Evolutionary conservation across 2,329 filamentous ascomycete genomes (phyloP).

Genomic region (Colletotrichum sp.): DNA sequence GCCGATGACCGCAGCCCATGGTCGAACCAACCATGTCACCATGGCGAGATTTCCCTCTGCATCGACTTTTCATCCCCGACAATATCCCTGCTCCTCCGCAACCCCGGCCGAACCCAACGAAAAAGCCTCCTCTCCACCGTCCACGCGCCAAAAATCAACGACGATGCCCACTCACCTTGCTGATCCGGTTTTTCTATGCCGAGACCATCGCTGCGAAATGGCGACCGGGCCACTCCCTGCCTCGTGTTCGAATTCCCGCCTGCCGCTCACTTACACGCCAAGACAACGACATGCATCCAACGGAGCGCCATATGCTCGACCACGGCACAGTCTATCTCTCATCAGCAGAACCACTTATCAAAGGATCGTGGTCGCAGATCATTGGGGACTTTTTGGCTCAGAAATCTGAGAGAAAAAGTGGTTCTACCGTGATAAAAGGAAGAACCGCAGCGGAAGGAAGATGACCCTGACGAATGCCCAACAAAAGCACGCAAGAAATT

Average conservation of each 20-base stretch:
- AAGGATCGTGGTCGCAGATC: background rate
- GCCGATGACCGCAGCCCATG: background rate
- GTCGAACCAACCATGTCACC: background rate
- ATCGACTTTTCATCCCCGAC: background rate
- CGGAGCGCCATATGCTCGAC: background rate
- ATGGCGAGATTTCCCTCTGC: background rate
- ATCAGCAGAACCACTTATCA: background rate
- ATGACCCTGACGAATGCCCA: background rate
- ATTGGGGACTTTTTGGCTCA: background rate
- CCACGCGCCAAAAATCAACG: background rate
- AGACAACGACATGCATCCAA: background rate
- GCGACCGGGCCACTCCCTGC: background rate
- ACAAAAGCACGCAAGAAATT: background rate
- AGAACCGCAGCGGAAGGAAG: background rate
- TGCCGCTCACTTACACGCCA: background rate
- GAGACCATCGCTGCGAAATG: background rate
- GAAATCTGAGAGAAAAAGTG: background rate
- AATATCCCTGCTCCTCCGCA: background rate
- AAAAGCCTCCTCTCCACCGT: background rate
- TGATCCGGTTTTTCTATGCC: slow-evolving; percentile 9
- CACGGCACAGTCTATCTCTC: background rate
- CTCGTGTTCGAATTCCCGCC: background rate
- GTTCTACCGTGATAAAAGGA: background rate
- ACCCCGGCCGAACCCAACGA: background rate
- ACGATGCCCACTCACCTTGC: background rate